Evolutionary conservation across 129 eudicot species (phyloP), one percentile per base, ranked within the genome.

Genomic region (Ambrosia trifida): DNA sequence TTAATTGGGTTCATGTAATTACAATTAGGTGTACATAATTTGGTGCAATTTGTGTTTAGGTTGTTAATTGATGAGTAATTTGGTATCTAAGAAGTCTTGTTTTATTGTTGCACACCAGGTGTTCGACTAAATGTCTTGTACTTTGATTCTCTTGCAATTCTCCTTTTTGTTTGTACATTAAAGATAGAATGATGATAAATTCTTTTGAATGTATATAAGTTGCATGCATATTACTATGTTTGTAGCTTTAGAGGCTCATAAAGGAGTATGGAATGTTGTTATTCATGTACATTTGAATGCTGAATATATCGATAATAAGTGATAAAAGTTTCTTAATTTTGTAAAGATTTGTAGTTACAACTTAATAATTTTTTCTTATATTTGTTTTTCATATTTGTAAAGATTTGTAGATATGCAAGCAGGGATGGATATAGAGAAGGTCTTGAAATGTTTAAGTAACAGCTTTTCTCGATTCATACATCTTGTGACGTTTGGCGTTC

Each of bases 391-490:
- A 31, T 70, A 43, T 72, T 32, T 53, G 49, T n/a, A n/a, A n/a
- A n/a, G n/a, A n/a, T 47, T 74, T 13, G 11, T 19, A 12, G 54
- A 31, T 82, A 49, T 76, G 46, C 64, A 30, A 74, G 64, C 89
- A 85, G 98, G 86, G 68, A 95, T 95, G 99, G 97, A 78, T 80
- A 56, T 79, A n/a, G 82, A 78, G 32, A 83, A 80, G 69, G 71
- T 84, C 38, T 67, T 90, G 64, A 84, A 89, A 68, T 85, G 99
- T 72, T 68, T 95, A 19, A 66, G 68, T 31, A 95, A 95, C 89
- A 90, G 96, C 72, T 84, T 90, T 46, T 82, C 97, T 81, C 96
- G 99, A 65, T 95, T 90, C 83, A 84, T 90, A 77, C 99, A 87
- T 84, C 83, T 95, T 36, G 88, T 86, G 47, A 84, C 97, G 77